These are phyloP conservation scores for Mycosarcoma mackinlayi DNA, from an alignment of 1,284 basidiomycete species.

Conservation along the genomic window DNA sequence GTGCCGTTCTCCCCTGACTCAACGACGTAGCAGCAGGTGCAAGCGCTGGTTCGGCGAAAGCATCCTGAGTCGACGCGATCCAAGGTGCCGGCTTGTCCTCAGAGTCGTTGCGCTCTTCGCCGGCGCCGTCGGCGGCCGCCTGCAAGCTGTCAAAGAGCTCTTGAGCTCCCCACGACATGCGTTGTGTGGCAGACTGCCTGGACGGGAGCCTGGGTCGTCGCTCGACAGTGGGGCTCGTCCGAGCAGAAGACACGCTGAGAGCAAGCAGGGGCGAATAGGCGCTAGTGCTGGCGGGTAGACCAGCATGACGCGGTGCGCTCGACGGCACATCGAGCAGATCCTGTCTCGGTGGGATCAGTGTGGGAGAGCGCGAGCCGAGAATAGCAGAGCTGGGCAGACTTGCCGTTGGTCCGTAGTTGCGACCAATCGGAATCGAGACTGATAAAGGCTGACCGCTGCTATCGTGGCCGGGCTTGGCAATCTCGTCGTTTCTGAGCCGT, in stretches of 20 bases:
- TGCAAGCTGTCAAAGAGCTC: slow-evolving; percentile 50
- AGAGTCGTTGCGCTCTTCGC: neutral
- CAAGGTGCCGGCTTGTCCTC: slow-evolving; percentile 54
- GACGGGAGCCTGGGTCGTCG: slow-evolving; percentile 34
- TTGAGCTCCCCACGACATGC: slow-evolving; percentile 47
- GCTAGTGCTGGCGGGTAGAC: slow-evolving; percentile 37
- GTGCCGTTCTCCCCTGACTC: slow-evolving; percentile 27
- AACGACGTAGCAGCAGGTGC: slow-evolving; percentile 20
- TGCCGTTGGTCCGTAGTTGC: slow-evolving; percentile 29
- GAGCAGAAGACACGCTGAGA: slow-evolving; percentile 29
- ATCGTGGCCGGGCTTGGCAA: slow-evolving; percentile 35
- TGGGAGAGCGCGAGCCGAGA: slow-evolving; percentile 44
- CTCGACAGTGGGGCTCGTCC: slow-evolving; percentile 29
- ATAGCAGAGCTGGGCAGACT: slow-evolving; percentile 47
- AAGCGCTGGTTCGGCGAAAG: slow-evolving; percentile 10
- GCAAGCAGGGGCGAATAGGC: slow-evolving; percentile 50
- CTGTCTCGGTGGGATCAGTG: slow-evolving; percentile 7
- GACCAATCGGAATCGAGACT: slow-evolving; percentile 38
- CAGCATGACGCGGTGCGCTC: slow-evolving; percentile 24
- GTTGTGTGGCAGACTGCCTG: slow-evolving; percentile 24
- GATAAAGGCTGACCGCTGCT: slow-evolving; percentile 38
- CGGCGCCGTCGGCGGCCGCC: slow-evolving; percentile 12
- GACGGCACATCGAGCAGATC: slow-evolving; percentile 27
- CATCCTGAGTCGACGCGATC: slow-evolving; percentile 58
- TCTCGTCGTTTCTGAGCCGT: slow-evolving; percentile 14